Percentiles rank a stretch among this genome's conserved stretches.
These are phyloP conservation scores for Alternaria alternata DNA, from an alignment of 2,329 filamentous ascomycete genomes.

Conservation along the genomic window DNA sequence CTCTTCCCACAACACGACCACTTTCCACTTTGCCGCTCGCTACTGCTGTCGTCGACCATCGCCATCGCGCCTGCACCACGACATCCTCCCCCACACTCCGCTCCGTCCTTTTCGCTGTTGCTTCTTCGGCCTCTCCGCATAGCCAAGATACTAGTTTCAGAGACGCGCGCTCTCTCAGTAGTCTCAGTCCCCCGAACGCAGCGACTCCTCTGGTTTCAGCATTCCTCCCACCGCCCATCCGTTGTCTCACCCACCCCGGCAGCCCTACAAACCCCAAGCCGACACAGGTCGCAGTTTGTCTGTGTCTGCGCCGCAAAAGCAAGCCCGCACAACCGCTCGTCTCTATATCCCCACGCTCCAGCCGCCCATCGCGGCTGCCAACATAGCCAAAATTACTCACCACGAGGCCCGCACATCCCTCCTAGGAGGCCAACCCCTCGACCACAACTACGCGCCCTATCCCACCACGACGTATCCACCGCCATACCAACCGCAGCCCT, in stretches of 20 bases:
- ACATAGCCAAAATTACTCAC: constrained; percentile 61
- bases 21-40: constrained; percentile 14
- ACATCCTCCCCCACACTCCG: neutral
- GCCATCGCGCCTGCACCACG: neutral
- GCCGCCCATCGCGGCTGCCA: constrained; percentile 48
- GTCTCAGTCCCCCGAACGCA: constrained; percentile 16
- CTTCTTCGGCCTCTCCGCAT: constrained; percentile 32
- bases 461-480: constrained; percentile 37
- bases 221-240: constrained; percentile 10
- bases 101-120: neutral
- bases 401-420: constrained; percentile 67
- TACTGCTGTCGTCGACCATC: neutral
- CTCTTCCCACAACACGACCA: neutral
- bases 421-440: constrained; percentile 64
- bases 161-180: constrained; percentile 25
- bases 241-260: constrained; percentile 42
- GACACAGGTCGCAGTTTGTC: constrained; percentile 22
- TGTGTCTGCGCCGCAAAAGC: constrained; percentile 19
- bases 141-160: constrained; percentile 41
- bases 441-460: constrained; percentile 59
- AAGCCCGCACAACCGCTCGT: constrained; percentile 14
- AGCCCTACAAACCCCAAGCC: constrained; percentile 29
- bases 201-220: constrained; percentile 31
- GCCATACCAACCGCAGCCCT: constrained; percentile 53
- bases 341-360: constrained; percentile 36